Evolutionary conservation across 2,329 filamentous ascomycete species (phyloP).

Genomic region (Arthrocladium fulminans): DNA sequence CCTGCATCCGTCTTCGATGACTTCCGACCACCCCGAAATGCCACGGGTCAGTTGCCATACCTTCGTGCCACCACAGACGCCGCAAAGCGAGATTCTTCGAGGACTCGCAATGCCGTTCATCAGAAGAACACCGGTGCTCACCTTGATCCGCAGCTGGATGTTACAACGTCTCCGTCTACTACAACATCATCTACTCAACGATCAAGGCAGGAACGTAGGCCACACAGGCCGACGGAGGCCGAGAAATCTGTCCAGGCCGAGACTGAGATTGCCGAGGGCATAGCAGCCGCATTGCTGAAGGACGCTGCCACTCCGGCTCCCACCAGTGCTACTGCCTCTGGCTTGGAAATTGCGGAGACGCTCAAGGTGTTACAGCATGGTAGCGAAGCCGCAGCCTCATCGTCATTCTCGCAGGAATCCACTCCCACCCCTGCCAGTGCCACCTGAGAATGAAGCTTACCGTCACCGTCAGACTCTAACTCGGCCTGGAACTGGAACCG

Average conservation of each 20-base stretch:
- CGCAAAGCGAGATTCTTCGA: background rate
- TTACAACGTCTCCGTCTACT: background rate
- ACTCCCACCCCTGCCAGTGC: background rate
- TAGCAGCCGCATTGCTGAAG: too few relatives aligned
- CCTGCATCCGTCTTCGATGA: constrained; percentile 1
- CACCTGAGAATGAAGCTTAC: background rate
- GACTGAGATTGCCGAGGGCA: background rate
- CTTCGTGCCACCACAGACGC: background rate
- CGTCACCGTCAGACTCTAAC: background rate
- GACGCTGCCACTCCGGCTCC: background rate
- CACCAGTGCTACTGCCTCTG: background rate
- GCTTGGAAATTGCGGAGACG: background rate
- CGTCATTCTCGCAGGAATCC: background rate
- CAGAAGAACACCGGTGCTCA: background rate
- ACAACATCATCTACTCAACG: background rate
- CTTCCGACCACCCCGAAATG: background rate
- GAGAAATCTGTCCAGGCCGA: background rate
- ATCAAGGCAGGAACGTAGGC: too few relatives aligned
- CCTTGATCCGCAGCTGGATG: background rate
- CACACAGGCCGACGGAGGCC: background rate
- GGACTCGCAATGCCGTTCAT: background rate
- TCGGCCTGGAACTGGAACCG: too few relatives aligned
- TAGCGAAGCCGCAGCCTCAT: background rate
- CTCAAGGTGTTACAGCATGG: background rate
- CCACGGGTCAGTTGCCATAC: too few relatives aligned